Evolutionary conservation across 2,329 filamentous ascomycete species (phyloP), one percentile per base, ranked within the genome.

Genomic region (Canariomyces notabilis): DNA sequence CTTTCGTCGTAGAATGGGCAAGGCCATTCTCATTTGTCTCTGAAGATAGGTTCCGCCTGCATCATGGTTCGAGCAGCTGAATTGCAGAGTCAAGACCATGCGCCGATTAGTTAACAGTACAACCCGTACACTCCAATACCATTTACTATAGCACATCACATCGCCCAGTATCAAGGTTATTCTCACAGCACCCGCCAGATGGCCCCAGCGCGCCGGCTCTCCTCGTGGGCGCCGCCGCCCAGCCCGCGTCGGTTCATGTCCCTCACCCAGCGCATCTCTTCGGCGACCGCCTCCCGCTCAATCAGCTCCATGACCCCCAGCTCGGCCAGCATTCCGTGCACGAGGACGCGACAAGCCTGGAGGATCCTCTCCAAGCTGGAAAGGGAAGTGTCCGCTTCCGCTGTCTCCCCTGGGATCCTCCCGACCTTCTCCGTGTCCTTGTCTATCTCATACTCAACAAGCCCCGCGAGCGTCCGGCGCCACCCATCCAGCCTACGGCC

Each of bases 251-350:
- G 60, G 56, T 75, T 80, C 66, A 77, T 73, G 47, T 58, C 65
- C 61, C 70, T 69, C 35, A 85, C 76, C 77, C 82, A 84, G 34
- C 67, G 69, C 46, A 72, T 71, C 62, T 86, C 82, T 36, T 72
- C 68, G 37, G 63, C 65, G 42, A 79, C 62, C 4, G 78, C 75
- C 55, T 80, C 78, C 37, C 65, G 66, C 64, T 83, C 79, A 46
- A 86, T 76, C 56, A 74, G 70, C 45, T 71, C 71, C 82, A 86
- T 85, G 49, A 74, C 50, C n/a, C 63, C 62, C 51, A 86, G 64
- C 66, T 85, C 82, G n/a, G 67, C 68, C 36, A 82, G 62, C 80
- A 85, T 85, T 29, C 73, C 77, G 38, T 66, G 59, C 11, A 83
- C 70, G 36, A 85, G 61, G 14, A 57, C 58, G 18, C 68, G 61